phyloP scores from a whole-genome alignment of 495 filamentous ascomycete genomes.

The Glarea lozoyensis region DNA sequence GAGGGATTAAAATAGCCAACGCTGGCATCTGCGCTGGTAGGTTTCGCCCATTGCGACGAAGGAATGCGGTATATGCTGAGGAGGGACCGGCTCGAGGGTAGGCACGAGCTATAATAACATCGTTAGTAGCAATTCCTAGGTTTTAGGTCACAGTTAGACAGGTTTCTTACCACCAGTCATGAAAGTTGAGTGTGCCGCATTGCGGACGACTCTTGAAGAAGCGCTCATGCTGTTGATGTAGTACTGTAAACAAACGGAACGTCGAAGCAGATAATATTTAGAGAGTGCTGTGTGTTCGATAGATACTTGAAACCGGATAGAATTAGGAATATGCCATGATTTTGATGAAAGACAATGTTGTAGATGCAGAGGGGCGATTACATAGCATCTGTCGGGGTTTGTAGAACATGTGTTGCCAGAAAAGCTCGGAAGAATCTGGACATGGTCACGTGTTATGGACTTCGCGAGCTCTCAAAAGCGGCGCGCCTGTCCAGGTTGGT shows the following conservation, averaged over 20 bases:
- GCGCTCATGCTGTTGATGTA: slow-evolving; percentile 42
- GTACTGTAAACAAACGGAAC: slow-evolving; percentile 5
- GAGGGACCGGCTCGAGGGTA: slow-evolving; percentile 28
- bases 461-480: no score
- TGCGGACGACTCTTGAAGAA: slow-evolving; percentile 48
- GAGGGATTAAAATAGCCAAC: slow-evolving; percentile 56
- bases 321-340: slow-evolving; percentile 10
- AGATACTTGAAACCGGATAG: no score
- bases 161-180: slow-evolving; percentile 29
- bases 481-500: no score
- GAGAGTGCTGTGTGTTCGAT: no score
- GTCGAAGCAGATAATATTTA: not conserved
- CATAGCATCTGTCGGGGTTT: slow-evolving; percentile 1
- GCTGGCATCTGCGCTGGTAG: slow-evolving; percentile 53
- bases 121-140: slow-evolving; percentile 5
- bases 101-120: slow-evolving; percentile 24
- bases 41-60: slow-evolving; percentile 47
- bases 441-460: not conserved
- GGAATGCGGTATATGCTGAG: slow-evolving; percentile 37
- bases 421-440: not conserved
- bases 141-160: not conserved
- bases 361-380: slow-evolving; percentile 5
- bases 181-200: slow-evolving; percentile 48
- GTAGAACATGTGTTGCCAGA: slow-evolving; percentile 13
- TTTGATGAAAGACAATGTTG: slow-evolving; percentile 6